Evolutionary conservation across 2,329 filamentous ascomycete genomes (phyloP).

Genomic region (Phialophora verrucosa): DNA sequence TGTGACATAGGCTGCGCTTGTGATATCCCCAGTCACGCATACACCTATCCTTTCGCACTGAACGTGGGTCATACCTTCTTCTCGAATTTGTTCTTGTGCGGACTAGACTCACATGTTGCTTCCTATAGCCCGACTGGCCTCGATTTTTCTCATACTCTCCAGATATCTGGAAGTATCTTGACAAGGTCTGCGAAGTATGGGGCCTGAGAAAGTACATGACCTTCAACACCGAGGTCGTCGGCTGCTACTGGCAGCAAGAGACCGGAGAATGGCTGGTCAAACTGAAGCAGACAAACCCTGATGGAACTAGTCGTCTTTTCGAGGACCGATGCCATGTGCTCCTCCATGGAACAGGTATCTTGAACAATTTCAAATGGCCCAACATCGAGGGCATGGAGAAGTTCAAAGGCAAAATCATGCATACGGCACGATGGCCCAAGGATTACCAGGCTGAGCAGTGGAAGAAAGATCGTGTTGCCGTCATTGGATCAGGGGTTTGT

Average conservation of each 20-base stretch:
- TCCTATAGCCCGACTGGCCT: slow-evolving; percentile 54
- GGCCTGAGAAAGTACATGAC: slow-evolving; percentile 60
- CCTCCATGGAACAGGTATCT: slow-evolving; percentile 52
- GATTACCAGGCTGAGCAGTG: slow-evolving; percentile 54
- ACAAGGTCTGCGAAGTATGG: slow-evolving; percentile 57
- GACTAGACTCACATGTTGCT: slow-evolving; percentile 51
- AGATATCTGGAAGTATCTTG: slow-evolving; percentile 57
- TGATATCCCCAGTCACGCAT: slow-evolving; percentile 55
- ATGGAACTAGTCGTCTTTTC: slow-evolving; percentile 47
- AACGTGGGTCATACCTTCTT: slow-evolving; percentile 39
- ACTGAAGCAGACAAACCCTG: slow-evolving; percentile 48
- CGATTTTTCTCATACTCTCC: slow-evolving; percentile 54
- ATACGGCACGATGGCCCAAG: slow-evolving; percentile 53
- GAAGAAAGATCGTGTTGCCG: slow-evolving; percentile 50
- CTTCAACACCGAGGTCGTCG: slow-evolving; percentile 56
- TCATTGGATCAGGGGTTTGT: slow-evolving; percentile 54
- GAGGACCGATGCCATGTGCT: slow-evolving; percentile 53
- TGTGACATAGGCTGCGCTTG: slow-evolving; percentile 48
- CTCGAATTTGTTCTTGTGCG: neutral
- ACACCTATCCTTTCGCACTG: slow-evolving; percentile 52
- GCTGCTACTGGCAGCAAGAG: slow-evolving; percentile 57
- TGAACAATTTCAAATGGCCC: slow-evolving; percentile 59
- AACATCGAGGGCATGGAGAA: slow-evolving; percentile 46
- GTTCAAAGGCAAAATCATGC: slow-evolving; percentile 51
- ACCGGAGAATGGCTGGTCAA: slow-evolving; percentile 58